A percentile compares a stretch with the other conserved stretches of the same genome.
phyloP scores from a whole-genome alignment of 2,329 filamentous ascomycete species.

The Teratosphaeriaceae sp. region DNA sequence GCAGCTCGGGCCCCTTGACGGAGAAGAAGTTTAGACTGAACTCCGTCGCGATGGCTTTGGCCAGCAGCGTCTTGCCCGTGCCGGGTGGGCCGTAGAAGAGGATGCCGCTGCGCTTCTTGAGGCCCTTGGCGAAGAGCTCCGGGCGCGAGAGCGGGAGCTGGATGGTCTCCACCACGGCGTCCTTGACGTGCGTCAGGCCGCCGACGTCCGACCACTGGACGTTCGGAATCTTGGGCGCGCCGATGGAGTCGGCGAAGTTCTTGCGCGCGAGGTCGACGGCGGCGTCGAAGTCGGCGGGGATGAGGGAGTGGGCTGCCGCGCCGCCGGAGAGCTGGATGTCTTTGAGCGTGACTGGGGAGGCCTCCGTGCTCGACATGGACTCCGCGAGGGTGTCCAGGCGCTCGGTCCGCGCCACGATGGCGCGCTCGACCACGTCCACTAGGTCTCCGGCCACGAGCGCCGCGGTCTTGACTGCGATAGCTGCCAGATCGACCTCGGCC shows the following conservation, averaged over 20 bases:
- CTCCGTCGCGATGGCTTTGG: constrained; percentile 88
- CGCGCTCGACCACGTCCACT: constrained; percentile 88
- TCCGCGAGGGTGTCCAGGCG: constrained; percentile 68
- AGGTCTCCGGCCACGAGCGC: constrained; percentile 87
- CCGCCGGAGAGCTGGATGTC: constrained; percentile 90
- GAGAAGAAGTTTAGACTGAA: constrained; percentile 94
- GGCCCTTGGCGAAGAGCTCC: constrained; percentile 91
- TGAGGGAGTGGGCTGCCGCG: constrained; percentile 68
- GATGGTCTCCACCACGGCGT: constrained; percentile 94
- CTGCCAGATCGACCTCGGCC: constrained; percentile 73
- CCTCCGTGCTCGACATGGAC: constrained; percentile 31
- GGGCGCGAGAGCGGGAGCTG: constrained; percentile 86
- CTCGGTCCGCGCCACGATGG: constrained; percentile 66
- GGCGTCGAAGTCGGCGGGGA: constrained; percentile 77
- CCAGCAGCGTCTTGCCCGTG: constrained; percentile 86
- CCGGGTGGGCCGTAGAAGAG: constrained; percentile 87
- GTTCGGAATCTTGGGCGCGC: constrained; percentile 95
- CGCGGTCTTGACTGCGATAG: constrained; percentile 89
- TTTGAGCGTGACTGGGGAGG: constrained; percentile 49
- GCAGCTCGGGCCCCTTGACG: constrained; percentile 82
- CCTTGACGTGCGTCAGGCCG: constrained; percentile 87
- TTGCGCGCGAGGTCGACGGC: constrained; percentile 93
- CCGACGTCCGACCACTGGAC: constrained; percentile 96
- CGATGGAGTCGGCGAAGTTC: constrained; percentile 96
- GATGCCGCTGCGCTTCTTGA: constrained; percentile 96